Evolutionary conservation across 2,329 filamentous ascomycete genomes (phyloP), one percentile per base, ranked within the genome.

Genomic region (Fonsecaea pugnacius): DNA sequence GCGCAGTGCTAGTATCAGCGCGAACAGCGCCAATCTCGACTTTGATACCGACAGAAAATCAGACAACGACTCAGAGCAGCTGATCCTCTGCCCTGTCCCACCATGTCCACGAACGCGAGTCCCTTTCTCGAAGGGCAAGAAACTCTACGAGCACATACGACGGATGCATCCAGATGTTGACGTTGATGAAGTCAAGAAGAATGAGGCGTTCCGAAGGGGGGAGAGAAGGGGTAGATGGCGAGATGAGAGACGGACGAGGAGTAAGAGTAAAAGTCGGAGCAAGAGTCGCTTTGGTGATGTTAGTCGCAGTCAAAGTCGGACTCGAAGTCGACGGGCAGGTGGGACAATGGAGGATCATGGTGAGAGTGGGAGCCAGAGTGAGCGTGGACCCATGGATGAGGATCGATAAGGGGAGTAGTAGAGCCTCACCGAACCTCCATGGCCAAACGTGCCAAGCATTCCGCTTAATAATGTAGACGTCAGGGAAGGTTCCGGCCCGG

Each of bases 111-210:
- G 66, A 32, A 32, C 33, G 12, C 46, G 40, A 4, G 35, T 60
- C 12, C 61, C 67, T 1, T 72, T 71, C 51, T 58, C 60, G 1
- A 59, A 60, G n/a, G 60, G 62, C 5, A 64, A 62, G 40, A 62
- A 58, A 21, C 60, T 72, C 32, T 72, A 72, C 56, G 53, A 65
- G 10, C 70, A 72, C 52, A 66, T 72, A 27, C 48, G 69, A 60
- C 61, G 64, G 16, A 67, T 65, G 43, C 70, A 72, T 62, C 69
- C 70, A 3, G 64, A 72, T 9, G 60, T 71, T 3, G 70, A 72
- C 64, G 64, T 71, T 3, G 58, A 63, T 30, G 38, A 64, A 36
- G 38, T 71, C 16, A 71, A 71, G 60, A 60, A 32, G 53, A 36
- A 57, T 55, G 64, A 70, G 55, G 50, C 18, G 6, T 54, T 27